Evolutionary conservation across 768 basidiomycete genomes (phyloP).

Genomic region (Suillus variegatus): DNA sequence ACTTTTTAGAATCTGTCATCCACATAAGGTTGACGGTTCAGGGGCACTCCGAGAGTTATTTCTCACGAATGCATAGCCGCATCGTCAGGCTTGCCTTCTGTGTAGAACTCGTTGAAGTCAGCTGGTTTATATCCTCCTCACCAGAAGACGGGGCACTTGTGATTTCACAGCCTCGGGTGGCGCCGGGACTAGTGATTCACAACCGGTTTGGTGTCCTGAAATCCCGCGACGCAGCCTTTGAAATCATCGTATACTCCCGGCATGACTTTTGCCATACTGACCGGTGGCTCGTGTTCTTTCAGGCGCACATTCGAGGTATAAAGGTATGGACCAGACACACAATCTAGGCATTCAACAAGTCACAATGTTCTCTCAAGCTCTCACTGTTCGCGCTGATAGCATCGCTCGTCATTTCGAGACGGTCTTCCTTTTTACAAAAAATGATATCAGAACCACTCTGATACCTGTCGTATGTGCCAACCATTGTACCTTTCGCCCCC

Average conservation of each 20-base stretch:
- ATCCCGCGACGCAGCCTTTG: background rate
- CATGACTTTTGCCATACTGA: background rate
- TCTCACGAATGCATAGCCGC: background rate
- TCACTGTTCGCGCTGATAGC: background rate
- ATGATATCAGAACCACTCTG: constrained; percentile 19
- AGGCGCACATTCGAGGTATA: background rate
- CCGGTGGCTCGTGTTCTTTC: background rate
- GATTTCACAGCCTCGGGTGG: background rate
- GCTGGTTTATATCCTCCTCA: background rate
- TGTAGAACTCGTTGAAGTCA: background rate
- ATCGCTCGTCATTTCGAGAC: constrained; percentile 18
- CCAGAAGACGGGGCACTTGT: background rate
- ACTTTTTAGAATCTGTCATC: background rate
- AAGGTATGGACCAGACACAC: background rate
- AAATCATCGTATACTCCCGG: background rate
- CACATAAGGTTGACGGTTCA: background rate
- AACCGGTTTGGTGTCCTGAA: background rate
- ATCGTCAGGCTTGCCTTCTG: background rate
- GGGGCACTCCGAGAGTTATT: background rate
- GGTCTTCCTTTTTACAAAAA: constrained; percentile 24
- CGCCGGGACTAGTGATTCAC: background rate
- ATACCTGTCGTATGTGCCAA: constrained; percentile 19
- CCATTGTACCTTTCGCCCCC: background rate
- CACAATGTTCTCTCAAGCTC: background rate
- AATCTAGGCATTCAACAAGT: too few relatives aligned